Evolutionary conservation across 805 yeast species (phyloP), one percentile per base, ranked within the genome.

Genomic region (Jamesozyma lodderae): DNA sequence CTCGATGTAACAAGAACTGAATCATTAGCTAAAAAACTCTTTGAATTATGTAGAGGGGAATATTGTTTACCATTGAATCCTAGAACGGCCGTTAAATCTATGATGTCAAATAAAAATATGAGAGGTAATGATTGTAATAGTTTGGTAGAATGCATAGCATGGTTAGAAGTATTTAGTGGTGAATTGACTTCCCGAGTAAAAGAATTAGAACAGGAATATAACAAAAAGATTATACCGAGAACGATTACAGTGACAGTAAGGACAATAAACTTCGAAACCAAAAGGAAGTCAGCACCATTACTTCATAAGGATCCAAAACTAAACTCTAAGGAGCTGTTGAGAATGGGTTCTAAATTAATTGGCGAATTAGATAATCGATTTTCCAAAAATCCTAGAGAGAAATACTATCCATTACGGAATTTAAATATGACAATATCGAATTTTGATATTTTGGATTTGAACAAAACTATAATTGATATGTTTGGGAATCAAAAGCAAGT

Each of bases 71-170:
- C 77, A 17, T 62, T 92, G 4, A 67, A 68, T 7, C 66, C 73
- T 10, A 67, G 81, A 33, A 72, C 77, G 0, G 75, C 77, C 19
- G 68, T 83, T 7, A 85, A 87, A 54, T 79, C 94, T 0, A 90
- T 92, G 97, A 78, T 79, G 61, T 81, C 96, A 0, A 78, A 79
- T 35, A 92, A 92, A 55, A 85, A 87, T 53, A 79, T 90, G 57
- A 60, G 79, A 35, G 71, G 74, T 0, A 66, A 67, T 9, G 64
- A 76, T 0, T 76, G 88, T 2, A 59, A 58, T 3, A 66, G 68
- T 2, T 44, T 69, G 6, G 64, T 63, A 2, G 95, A 84, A 47
- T 73, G 83, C 17, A 46, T 65, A 4, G 77, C 75, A 16, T 90
- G 98, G 98, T 62, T 90, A 6, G 75, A 69, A 27, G 94, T 90